phyloP scores from a whole-genome alignment of 768 basidiomycete genomes.

The button mushroom (Agaricus bisporus) region DNA sequence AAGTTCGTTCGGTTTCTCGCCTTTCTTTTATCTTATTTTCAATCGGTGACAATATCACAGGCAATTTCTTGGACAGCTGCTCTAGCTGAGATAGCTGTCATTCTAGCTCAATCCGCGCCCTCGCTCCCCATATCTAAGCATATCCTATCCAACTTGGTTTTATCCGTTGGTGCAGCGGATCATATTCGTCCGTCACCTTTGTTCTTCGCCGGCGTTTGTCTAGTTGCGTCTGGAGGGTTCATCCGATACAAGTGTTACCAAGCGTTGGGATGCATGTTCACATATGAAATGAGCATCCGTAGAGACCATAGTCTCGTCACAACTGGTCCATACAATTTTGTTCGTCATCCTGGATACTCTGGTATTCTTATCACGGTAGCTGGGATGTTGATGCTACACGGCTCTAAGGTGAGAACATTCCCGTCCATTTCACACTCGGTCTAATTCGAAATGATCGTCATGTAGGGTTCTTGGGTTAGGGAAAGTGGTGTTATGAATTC shows the following conservation, averaged over 20 bases:
- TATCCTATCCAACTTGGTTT: constrained; percentile 24
- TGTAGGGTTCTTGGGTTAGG: constrained; percentile 39
- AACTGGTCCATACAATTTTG: constrained; percentile 39
- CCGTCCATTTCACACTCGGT: background rate
- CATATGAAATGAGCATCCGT: constrained; percentile 46
- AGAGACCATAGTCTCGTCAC: constrained; percentile 40
- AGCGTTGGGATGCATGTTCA: constrained; percentile 42
- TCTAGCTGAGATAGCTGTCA: constrained; percentile 30
- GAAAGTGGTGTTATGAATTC: constrained; percentile 35
- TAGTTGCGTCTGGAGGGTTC: constrained; percentile 33
- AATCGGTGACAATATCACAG: constrained; percentile 16
- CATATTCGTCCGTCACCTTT: constrained; percentile 23
- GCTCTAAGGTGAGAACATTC: constrained; percentile 23
- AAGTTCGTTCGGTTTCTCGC: constrained; percentile 21
- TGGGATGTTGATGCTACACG: constrained; percentile 31
- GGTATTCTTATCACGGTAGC: constrained; percentile 30
- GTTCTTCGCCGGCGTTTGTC: constrained; percentile 31
- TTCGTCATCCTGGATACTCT: constrained; percentile 47
- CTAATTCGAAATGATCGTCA: background rate
- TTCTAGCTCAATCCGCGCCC: constrained; percentile 25
- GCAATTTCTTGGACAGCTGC: constrained; percentile 31
- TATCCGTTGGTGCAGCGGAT: constrained; percentile 14
- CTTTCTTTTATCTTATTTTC: background rate
- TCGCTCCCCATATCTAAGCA: constrained; percentile 15
- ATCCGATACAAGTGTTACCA: constrained; percentile 38